Percentiles rank a stretch among this genome's conserved stretches.
Evolutionary conservation across 495 filamentous ascomycete species (phyloP).

Genomic region (Penicillium malachiteum): DNA sequence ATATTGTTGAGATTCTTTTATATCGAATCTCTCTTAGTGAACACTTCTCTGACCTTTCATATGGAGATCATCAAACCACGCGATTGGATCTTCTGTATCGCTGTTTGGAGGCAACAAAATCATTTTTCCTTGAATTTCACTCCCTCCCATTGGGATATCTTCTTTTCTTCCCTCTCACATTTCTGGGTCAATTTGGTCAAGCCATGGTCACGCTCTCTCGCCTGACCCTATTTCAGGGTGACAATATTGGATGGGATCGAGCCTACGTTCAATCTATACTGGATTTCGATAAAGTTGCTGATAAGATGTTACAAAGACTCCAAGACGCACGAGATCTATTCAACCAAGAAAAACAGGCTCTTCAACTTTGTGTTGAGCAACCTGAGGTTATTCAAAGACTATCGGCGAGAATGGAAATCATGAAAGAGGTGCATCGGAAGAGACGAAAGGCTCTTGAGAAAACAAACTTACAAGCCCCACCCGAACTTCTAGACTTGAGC

Average conservation of each 20-base stretch:
- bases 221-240: slow-evolving; percentile 28
- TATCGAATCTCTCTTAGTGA: slow-evolving; percentile 21
- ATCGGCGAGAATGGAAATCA: slow-evolving; percentile 3
- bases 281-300: slow-evolving; percentile 11
- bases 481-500: slow-evolving; percentile 8
- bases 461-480: neutral
- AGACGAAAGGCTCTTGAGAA: slow-evolving; percentile 11
- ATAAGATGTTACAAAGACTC: slow-evolving; percentile 9
- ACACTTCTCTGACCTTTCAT: slow-evolving; percentile 12
- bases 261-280: slow-evolving; percentile 17
- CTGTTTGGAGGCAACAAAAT: slow-evolving; percentile 28
- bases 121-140: slow-evolving; percentile 27
- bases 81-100: slow-evolving; percentile 25
- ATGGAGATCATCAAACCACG: slow-evolving; percentile 10
- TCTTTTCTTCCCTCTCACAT: slow-evolving; percentile 21
- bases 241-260: slow-evolving; percentile 19
- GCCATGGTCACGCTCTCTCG: slow-evolving; percentile 30
- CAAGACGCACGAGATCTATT: slow-evolving; percentile 6
- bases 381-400: slow-evolving; percentile 20
- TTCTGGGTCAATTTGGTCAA: slow-evolving; percentile 25
- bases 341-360: neutral
- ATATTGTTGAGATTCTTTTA: slow-evolving; percentile 27
- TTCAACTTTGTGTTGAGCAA: neutral
- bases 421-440: slow-evolving; percentile 19
- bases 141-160: slow-evolving; percentile 19